phyloP scores from a whole-genome alignment of 2,329 filamentous ascomycete genomes.

The Drechslerella stenobrocha region DNA sequence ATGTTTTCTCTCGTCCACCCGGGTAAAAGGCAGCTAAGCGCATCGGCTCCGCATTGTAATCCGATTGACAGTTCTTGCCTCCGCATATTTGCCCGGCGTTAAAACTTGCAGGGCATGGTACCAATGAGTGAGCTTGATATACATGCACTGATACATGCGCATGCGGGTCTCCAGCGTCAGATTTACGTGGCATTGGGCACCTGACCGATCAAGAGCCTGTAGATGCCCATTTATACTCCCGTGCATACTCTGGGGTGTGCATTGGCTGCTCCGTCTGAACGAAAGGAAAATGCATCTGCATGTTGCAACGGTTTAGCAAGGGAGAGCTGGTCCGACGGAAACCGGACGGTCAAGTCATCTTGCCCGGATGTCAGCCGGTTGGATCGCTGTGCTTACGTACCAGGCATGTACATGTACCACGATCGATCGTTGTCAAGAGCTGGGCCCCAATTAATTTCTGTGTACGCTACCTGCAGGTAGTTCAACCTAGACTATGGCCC shows the following conservation, averaged over 20 bases:
- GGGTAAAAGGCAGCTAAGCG: constrained; percentile 1
- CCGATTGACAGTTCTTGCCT: constrained; percentile 25
- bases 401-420: neutral
- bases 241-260: constrained; percentile 11
- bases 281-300: constrained; percentile 4
- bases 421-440: neutral
- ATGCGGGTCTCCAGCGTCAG: neutral
- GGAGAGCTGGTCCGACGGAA: constrained; percentile 16
- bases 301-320: neutral
- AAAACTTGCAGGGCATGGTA: neutral
- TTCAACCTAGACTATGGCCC: too few species aligned
- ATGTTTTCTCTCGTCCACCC: neutral
- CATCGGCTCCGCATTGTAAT: constrained; percentile 20
- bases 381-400: neutral
- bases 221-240: neutral
- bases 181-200: neutral
- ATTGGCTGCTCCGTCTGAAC: constrained; percentile 45
- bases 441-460: too few species aligned
- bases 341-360: constrained; percentile 11
- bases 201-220: neutral
- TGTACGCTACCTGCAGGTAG: too few species aligned
- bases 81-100: neutral
- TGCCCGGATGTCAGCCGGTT: constrained; percentile 27
- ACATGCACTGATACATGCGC: neutral
- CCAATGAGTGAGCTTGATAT: neutral